A percentile compares a stretch with the other conserved stretches of the same genome.
Conservation (phyloP, 345 rosid genomes). For the Linum usitatissimum region DNA sequence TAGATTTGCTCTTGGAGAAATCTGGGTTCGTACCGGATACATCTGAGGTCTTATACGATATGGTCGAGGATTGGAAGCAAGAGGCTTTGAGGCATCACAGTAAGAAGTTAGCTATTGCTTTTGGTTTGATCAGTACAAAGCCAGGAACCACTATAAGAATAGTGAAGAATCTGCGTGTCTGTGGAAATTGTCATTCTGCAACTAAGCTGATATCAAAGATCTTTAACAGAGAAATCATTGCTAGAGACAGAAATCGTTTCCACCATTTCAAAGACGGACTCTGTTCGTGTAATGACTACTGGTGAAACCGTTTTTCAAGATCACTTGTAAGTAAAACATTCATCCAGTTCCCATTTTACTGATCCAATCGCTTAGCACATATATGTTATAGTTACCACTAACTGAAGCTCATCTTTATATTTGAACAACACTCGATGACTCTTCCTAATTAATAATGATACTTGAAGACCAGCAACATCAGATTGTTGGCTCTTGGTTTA, state of each 20-base stretch:
- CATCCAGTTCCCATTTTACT: neutral
- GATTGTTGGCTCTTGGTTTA: neutral
- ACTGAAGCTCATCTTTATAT: slow-evolving; percentile 18
- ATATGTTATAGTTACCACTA: neutral
- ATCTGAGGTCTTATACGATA: slow-evolving; percentile 57
- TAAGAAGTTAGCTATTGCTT: slow-evolving; percentile 70
- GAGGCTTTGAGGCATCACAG: slow-evolving; percentile 65
- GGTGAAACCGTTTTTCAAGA: slow-evolving; percentile 28
- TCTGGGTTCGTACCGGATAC: slow-evolving; percentile 57
- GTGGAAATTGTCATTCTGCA: slow-evolving; percentile 63
- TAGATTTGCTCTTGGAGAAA: slow-evolving; percentile 32
- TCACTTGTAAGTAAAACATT: neutral
- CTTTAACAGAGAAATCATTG: slow-evolving; percentile 64
- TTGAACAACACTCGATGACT: slow-evolving; percentile 10
- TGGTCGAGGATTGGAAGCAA: slow-evolving; percentile 69
- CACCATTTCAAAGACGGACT: slow-evolving; percentile 65
- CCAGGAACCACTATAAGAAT: slow-evolving; percentile 66
- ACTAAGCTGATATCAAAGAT: slow-evolving; percentile 65
- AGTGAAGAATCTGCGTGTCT: slow-evolving; percentile 72
- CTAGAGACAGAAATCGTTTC: slow-evolving; percentile 67
- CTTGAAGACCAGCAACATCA: neutral
- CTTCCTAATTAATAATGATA: neutral
- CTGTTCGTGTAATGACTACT: slow-evolving; percentile 70
- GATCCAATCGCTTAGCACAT: neutral
- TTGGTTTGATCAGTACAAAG: slow-evolving; percentile 66